Percentiles rank a stretch among this genome's conserved stretches.
phyloP scores from a whole-genome alignment of 495 filamentous ascomycete species.

The Niebla homalea region DNA sequence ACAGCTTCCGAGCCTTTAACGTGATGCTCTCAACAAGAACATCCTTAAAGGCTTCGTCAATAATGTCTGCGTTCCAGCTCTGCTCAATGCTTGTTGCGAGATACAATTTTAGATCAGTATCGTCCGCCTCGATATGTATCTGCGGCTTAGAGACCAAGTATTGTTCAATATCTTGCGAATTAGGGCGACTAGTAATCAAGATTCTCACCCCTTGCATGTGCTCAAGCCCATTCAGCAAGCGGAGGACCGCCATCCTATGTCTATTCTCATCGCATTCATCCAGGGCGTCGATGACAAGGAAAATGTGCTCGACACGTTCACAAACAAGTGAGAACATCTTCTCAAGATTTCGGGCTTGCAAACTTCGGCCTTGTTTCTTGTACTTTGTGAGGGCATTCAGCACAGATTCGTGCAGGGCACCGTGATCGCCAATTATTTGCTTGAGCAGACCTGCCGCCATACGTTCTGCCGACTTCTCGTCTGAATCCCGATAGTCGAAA shows the following conservation, averaged over 20 bases:
- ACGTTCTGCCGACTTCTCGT: neutral
- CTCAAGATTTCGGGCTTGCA: slow-evolving; percentile 1
- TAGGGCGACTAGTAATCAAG: slow-evolving; percentile 3
- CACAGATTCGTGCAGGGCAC: neutral
- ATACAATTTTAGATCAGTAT: slow-evolving; percentile 2
- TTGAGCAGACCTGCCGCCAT: slow-evolving; percentile 3
- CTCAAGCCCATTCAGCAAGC: neutral
- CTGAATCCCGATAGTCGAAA: slow-evolving; percentile 6
- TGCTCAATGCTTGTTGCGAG: slow-evolving; percentile 1
- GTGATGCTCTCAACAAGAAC: neutral
- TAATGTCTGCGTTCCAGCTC: neutral
- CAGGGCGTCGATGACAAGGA: slow-evolving; percentile 20
- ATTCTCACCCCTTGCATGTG: neutral
- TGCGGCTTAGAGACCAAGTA: neutral
- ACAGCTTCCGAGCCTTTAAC: slow-evolving; percentile 3
- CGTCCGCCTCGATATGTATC: neutral
- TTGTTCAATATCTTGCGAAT: slow-evolving; percentile 1
- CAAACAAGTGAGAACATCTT: neutral
- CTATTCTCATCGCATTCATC: slow-evolving; percentile 20
- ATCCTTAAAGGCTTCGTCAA: slow-evolving; percentile 1
- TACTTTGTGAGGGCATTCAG: neutral
- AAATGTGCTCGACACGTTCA: slow-evolving; percentile 1
- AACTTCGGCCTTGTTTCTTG: neutral
- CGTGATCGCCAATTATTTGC: neutral
- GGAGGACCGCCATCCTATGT: neutral